Evolutionary conservation across 768 basidiomycete species (phyloP), one percentile per base, ranked within the genome.

Genomic region (Chiua virens): DNA sequence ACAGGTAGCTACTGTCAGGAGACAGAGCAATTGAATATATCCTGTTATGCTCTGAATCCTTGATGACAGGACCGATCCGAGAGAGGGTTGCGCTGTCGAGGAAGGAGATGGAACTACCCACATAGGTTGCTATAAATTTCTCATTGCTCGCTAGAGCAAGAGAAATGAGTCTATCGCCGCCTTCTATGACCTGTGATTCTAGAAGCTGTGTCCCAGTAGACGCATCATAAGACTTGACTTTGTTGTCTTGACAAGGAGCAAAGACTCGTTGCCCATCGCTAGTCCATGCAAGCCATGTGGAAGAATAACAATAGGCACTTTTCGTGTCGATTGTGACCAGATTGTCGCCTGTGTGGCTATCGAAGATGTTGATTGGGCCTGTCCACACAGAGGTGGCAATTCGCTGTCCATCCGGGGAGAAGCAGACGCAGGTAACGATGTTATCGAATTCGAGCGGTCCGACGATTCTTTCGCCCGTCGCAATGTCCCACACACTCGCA

Each of bases 381-480:
- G 7, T 13, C 8, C 1, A 30, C 9, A 22, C 30, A 37, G 21
- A 34, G 25, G 45, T 54, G 14, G 52, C 45, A 7, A 55, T 10
- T 1, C 9, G 18, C 2, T 38, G 3, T 13, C 36, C 51, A 14
- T 37, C 14, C 2, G 50, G 50, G 18, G 45, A 53, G 25, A 53
- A 43, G 5, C 9, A 39, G 32, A 53, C 6, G 3, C 50, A 36
- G 4, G 15, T 25, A 10, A 55, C 44, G 1, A 28, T 13, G 7
- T 45, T 22, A 28, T 45, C 44, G 4, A 53, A 45, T n/a, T 34
- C 23, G 36, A 55, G 25, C 2, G 54, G 54, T 14, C 46, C 52
- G 8, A 48, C 21, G 1, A 49, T 14, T 27, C 42, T 21, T 21
- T 45, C n/a, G 1, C 42, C 46, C 2, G 52, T 42, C 15, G 15